Evolutionary conservation across 768 basidiomycete species (phyloP).

Genomic region (Crassisporium funariophilum): DNA sequence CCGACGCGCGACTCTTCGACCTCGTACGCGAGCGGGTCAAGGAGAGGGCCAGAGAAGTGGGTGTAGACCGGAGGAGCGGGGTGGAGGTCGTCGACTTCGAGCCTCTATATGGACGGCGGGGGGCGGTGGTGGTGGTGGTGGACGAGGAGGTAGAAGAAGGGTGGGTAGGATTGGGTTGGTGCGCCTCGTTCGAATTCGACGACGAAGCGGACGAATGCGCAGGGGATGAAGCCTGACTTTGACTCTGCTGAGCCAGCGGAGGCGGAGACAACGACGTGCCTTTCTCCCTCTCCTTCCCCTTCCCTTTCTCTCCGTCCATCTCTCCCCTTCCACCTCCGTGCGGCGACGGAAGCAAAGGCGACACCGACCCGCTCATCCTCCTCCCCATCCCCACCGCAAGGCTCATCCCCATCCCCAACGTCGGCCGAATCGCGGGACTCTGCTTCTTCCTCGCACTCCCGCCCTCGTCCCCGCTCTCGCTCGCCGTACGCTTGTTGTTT

Average conservation of each 20-base stretch:
- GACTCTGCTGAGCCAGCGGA: too few relatives aligned
- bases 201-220: not conserved
- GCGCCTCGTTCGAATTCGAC: not conserved
- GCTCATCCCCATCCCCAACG: conserved; percentile 19
- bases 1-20: conserved; percentile 8
- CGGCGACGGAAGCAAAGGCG: too few relatives aligned
- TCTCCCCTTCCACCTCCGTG: not conserved
- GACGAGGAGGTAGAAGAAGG: not conserved
- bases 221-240: not conserved
- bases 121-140: conserved; percentile 2
- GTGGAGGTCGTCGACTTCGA: conserved; percentile 64
- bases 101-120: conserved; percentile 23
- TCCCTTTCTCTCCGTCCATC: not conserved
- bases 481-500: conserved; percentile 56
- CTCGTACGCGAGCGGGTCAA: conserved; percentile 2
- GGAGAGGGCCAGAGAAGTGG: conserved; percentile 4
- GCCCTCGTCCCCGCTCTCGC: conserved; percentile 57
- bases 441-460: conserved; percentile 53
- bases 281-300: not conserved
- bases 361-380: conserved; percentile 12
- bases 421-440: conserved; percentile 44
- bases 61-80: conserved; percentile 43
- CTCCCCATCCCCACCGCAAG: conserved; percentile 5
- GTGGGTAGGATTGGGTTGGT: not conserved
- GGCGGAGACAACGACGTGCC: too few relatives aligned